Evolutionary conservation across 495 filamentous ascomycete species (phyloP).

Genomic region (Penicillium mononematosum): DNA sequence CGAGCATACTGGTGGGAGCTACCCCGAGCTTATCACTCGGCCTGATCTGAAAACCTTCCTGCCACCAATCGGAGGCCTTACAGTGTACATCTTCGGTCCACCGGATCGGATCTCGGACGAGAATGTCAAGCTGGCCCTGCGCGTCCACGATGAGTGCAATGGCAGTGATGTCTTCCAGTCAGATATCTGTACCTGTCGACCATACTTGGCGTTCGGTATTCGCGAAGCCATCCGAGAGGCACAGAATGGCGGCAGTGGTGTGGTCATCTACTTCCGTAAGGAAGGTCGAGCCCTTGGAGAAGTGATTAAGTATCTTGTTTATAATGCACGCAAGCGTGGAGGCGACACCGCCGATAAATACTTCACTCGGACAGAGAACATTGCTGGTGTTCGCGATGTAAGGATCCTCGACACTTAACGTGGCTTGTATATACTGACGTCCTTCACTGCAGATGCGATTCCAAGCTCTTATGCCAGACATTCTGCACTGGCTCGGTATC

Average conservation of each 20-base stretch:
- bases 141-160: conserved; percentile 97
- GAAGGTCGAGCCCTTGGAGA: conserved; percentile 95
- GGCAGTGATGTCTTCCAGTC: conserved; percentile 98
- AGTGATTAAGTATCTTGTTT: conserved; percentile 95
- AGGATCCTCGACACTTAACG: not conserved
- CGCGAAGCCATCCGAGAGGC: conserved; percentile 96
- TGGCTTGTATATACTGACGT: not conserved
- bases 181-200: conserved; percentile 96
- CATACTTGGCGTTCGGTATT: conserved; percentile 95
- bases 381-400: conserved; percentile 84
- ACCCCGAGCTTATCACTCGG: conserved; percentile 88
- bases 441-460: conserved; percentile 72
- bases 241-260: conserved; percentile 89
- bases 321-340: conserved; percentile 84
- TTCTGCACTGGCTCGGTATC: conserved; percentile 97
- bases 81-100: conserved; percentile 96
- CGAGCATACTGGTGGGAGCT: conserved; percentile 91
- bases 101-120: conserved; percentile 89
- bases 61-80: conserved; percentile 92
- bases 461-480: conserved; percentile 98
- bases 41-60: conserved; percentile 94
- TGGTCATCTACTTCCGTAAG: conserved; percentile 99
- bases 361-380: conserved; percentile 94
- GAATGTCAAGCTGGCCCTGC: conserved; percentile 77
- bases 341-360: conserved; percentile 92